Evolutionary conservation across 2,329 filamentous ascomycete species (phyloP).

Genomic region (Coniochaeta sp.): DNA sequence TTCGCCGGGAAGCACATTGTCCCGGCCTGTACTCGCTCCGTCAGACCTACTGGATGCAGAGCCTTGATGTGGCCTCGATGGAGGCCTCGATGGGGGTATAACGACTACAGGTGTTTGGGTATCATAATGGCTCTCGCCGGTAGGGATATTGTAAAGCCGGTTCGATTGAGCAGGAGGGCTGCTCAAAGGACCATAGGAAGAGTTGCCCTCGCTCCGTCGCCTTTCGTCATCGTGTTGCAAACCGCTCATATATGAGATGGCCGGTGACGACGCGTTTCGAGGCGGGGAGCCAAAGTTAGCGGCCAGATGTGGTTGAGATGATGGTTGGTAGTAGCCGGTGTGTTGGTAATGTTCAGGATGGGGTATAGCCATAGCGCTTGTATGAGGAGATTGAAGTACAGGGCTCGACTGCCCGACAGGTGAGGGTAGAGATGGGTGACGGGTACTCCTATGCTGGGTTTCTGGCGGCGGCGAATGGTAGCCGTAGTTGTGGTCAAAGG

Average conservation of each 20-base stretch:
- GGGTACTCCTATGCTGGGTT: neutral
- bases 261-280: neutral
- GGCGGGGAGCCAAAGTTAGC: neutral
- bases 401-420: neutral
- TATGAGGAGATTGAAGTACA: neutral
- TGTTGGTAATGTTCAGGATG: neutral
- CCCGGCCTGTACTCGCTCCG: conserved; percentile 14
- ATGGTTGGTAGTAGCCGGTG: neutral
- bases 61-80: conserved; percentile 1
- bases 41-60: conserved; percentile 13
- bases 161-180: neutral
- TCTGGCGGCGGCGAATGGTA: neutral
- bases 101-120: conserved; percentile 18
- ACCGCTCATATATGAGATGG: neutral
- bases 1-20: conserved; percentile 21
- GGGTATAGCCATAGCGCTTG: neutral
- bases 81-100: conserved; percentile 2
- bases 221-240: neutral
- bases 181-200: neutral
- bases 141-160: neutral
- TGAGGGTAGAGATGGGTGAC: neutral
- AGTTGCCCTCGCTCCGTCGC: neutral
- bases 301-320: neutral
- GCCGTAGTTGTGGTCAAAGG: neutral
- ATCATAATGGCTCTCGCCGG: conserved; percentile 8